Percentiles rank a stretch among this genome's conserved stretches.
Conservation (phyloP, 2,329 filamentous ascomycete genomes). For the Cladophialophora immunda region DNA sequence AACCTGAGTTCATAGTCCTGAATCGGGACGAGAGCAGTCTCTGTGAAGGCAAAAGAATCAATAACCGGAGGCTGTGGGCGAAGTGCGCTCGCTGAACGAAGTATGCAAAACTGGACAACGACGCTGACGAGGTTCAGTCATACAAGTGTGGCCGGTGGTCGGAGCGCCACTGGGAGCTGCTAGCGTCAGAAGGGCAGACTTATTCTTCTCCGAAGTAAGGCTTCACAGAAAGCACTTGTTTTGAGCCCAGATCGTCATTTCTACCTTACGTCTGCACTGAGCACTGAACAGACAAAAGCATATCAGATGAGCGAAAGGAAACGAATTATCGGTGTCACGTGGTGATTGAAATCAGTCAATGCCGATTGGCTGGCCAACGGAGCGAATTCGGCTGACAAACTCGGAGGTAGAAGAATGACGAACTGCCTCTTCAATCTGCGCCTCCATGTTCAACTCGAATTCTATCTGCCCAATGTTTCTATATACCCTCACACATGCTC, state of each 20-base stretch:
- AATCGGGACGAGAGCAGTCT: not conserved
- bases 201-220: not conserved
- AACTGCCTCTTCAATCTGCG: not conserved
- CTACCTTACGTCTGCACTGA: not conserved
- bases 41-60: not conserved
- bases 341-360: not conserved
- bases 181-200: not conserved
- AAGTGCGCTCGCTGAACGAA: not conserved
- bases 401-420: conserved; percentile 6
- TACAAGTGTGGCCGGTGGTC: not conserved
- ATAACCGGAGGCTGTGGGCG: not conserved
- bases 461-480: not conserved
- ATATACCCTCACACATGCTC: not conserved
- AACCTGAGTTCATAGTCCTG: conserved; percentile 5
- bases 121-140: not conserved
- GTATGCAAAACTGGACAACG: not conserved
- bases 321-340: conserved; percentile 4
- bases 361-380: conserved; percentile 13
- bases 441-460: not conserved
- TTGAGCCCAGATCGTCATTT: not conserved
- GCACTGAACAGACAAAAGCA: not conserved
- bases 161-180: not conserved
- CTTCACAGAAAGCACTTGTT: not conserved
- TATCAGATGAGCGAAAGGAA: not conserved
- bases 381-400: conserved; percentile 20